A percentile compares a stretch with the other conserved stretches of the same genome.
Conservation (phyloP, 2,329 filamentous ascomycete genomes). For the Periconia digitata region DNA sequence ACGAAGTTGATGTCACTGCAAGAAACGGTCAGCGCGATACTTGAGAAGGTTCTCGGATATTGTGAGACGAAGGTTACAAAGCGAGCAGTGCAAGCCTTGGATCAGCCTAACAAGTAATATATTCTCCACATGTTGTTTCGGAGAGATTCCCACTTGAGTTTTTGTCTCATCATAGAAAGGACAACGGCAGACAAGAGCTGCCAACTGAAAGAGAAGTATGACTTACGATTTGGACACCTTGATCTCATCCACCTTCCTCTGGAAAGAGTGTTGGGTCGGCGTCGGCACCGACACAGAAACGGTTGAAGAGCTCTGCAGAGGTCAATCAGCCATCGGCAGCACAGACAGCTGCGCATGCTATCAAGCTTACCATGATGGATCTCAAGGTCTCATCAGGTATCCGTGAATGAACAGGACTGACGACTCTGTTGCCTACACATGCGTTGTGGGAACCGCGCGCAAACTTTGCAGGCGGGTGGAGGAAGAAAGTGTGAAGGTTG, state of each 20-base stretch:
- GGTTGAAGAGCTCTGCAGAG: constrained; percentile 60
- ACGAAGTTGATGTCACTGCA: constrained; percentile 89
- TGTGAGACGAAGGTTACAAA: constrained; percentile 7
- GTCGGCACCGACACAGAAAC: constrained; percentile 74
- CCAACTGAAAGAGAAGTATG: constrained; percentile 4
- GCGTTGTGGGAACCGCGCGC: constrained; percentile 26
- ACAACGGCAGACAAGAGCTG: constrained; percentile 6
- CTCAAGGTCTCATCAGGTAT: constrained; percentile 36
- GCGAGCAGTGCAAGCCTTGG: constrained; percentile 24
- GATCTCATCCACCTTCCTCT: constrained; percentile 78
- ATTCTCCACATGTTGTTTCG: constrained; percentile 93
- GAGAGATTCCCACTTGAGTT: constrained; percentile 99
- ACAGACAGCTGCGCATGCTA: neutral
- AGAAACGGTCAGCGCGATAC: constrained; percentile 24
- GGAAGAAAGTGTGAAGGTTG: constrained; percentile 19
- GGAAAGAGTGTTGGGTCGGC: constrained; percentile 72
- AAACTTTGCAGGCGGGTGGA: constrained; percentile 30
- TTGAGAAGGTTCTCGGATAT: neutral
- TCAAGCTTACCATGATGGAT: constrained; percentile 39
- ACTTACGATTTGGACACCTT: constrained; percentile 88
- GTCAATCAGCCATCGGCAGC: constrained; percentile 18
- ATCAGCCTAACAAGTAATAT: constrained; percentile 77
- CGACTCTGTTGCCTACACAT: constrained; percentile 37
- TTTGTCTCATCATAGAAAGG: constrained; percentile 74
- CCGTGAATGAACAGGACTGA: constrained; percentile 35